Conservation (phyloP, 257 asterid species). For the Orobanche coerulescens region DNA sequence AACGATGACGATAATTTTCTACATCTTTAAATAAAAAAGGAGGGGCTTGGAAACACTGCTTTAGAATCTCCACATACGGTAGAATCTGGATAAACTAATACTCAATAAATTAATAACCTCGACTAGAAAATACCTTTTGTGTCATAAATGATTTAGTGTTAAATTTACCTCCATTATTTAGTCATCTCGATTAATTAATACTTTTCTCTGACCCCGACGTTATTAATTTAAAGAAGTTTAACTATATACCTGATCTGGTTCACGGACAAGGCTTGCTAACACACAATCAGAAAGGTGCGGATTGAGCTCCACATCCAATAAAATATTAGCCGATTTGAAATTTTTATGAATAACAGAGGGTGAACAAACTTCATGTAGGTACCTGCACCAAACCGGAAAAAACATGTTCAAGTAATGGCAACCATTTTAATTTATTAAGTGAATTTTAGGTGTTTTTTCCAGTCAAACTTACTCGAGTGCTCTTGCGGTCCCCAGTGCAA, state of each 20-base stretch:
- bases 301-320: conserved; percentile 80
- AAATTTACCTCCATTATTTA: too few relatives aligned
- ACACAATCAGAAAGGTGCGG: conserved; percentile 94
- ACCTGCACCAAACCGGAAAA: conserved; percentile 41
- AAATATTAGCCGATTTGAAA: conserved; percentile 78
- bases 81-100: too few relatives aligned
- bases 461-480: conserved; percentile 68
- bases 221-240: too few relatives aligned
- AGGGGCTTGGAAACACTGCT: too few relatives aligned
- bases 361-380: conserved; percentile 88
- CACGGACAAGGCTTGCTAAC: conserved; percentile 61
- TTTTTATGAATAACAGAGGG: conserved; percentile 84
- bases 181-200: too few relatives aligned
- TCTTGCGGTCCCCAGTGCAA: conserved; percentile 91
- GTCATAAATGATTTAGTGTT: too few relatives aligned
- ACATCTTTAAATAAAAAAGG: too few relatives aligned
- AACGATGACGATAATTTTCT: too few relatives aligned
- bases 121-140: too few relatives aligned
- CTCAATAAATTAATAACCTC: too few relatives aligned
- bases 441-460: neutral
- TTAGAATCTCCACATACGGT: too few relatives aligned
- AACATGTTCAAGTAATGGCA: neutral
- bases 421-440: neutral
- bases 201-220: too few relatives aligned
- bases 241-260: conserved; percentile 72